Conservation (phyloP, 352 stramenopile species). For the Pythium dissimile region DNA sequence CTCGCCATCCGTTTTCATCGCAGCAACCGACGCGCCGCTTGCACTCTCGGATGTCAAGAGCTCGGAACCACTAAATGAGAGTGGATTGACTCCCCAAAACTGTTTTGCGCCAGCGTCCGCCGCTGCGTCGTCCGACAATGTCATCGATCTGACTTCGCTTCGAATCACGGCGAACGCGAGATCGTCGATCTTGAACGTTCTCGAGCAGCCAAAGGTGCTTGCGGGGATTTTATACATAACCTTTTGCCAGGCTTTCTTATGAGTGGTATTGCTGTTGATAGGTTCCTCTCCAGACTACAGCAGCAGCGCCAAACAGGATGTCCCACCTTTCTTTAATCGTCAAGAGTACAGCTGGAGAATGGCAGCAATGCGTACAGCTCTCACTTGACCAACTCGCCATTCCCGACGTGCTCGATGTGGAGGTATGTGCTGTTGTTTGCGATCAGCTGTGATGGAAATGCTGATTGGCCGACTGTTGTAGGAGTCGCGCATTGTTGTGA, state of each 20-base stretch:
- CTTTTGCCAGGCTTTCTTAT: not conserved
- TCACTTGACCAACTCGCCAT: conserved; percentile 9
- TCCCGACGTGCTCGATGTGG: conserved; percentile 31
- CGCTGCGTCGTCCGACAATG: not conserved
- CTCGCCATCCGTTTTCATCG: conserved; percentile 5
- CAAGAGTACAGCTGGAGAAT: not conserved
- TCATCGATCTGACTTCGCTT: conserved; percentile 20
- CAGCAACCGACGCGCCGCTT: conserved; percentile 13
- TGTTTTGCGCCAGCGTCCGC: not conserved
- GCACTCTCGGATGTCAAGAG: conserved; percentile 9
- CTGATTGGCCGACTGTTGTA: not conserved
- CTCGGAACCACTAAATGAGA: not conserved
- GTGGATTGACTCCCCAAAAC: not conserved
- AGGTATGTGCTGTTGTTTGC: conserved; percentile 25
- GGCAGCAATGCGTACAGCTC: conserved; percentile 1
- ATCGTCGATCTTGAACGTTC: conserved; percentile 8
- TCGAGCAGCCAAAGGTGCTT: conserved; percentile 8
- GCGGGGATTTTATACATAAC: not conserved
- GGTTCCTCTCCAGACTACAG: not conserved
- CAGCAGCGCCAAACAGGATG: not conserved
- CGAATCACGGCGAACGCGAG: conserved; percentile 12
- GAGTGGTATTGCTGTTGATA: not conserved
- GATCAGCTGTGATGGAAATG: not conserved
- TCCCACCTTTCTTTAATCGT: conserved; percentile 5
- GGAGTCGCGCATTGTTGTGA: conserved; percentile 39